These are phyloP conservation scores for Yamadazyma phyllophila DNA, from an alignment of 805 yeast genomes.

Conservation along the genomic window DNA sequence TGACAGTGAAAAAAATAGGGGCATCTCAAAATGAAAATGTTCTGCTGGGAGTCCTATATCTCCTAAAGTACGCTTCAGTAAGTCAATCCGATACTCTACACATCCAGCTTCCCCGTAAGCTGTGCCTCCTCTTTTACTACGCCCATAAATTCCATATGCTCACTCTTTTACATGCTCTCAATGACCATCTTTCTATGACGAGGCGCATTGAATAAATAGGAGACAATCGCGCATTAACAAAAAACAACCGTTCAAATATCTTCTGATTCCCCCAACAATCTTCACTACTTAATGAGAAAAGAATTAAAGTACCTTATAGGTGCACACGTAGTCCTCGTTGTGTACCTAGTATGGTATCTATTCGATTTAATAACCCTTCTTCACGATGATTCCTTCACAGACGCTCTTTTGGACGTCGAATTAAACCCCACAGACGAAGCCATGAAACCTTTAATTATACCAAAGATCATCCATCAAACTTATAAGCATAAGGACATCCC, in stretches of 20 bases:
- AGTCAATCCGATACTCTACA: neutral
- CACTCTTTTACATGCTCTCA: neutral
- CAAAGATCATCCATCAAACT: constrained; percentile 91
- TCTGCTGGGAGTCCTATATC: too few relatives aligned
- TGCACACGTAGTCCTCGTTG: constrained; percentile 55
- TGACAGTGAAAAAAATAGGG: constrained; percentile 1
- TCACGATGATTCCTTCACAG: constrained; percentile 67
- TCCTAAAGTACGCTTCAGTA: neutral
- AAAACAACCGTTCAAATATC: neutral
- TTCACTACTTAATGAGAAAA: constrained; percentile 48
- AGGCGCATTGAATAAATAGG: neutral
- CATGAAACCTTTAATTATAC: constrained; percentile 59
- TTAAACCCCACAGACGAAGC: constrained; percentile 52
- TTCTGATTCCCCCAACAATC: neutral
- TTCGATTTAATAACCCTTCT: constrained; percentile 71
- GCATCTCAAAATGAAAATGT: neutral
- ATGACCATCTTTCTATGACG: neutral
- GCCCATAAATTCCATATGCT: too few relatives aligned
- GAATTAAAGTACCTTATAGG: constrained; percentile 61
- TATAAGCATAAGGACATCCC: constrained; percentile 80
- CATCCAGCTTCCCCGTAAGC: neutral
- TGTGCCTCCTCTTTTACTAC: neutral
- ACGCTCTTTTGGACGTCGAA: constrained; percentile 62
- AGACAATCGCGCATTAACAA: neutral
- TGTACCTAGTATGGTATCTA: constrained; percentile 57